phyloP scores from a whole-genome alignment of 306 rosid genomes.

The Lathyrus tuberosus region DNA sequence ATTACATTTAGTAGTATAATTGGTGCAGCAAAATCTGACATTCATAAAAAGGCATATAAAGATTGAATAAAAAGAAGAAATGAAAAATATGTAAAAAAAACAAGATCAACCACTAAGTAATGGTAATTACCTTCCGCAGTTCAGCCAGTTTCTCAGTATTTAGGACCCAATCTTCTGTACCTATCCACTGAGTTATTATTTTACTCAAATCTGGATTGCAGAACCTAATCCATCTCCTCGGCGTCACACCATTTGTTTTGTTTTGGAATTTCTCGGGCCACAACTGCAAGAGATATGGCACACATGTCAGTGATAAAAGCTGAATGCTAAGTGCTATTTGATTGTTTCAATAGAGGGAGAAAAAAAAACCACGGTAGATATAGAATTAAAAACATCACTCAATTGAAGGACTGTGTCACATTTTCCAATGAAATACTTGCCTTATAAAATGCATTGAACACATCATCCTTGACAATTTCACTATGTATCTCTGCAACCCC shows the following conservation, averaged over 20 bases:
- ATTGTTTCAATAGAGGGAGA: not conserved
- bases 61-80: not conserved
- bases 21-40: constrained; percentile 12
- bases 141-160: constrained; percentile 79
- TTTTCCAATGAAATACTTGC: constrained; percentile 44
- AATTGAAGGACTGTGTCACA: constrained; percentile 34
- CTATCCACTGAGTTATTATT: constrained; percentile 73
- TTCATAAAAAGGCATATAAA: constrained; percentile 1
- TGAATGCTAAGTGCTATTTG: constrained; percentile 23
- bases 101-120: constrained; percentile 32
- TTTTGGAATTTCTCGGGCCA: constrained; percentile 98
- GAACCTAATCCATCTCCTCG: constrained; percentile 96
- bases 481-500: constrained; percentile 99
- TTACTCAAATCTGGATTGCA: constrained; percentile 87
- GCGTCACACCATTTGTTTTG: constrained; percentile 98
- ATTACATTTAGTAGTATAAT: constrained; percentile 25
- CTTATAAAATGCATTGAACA: constrained; percentile 86
- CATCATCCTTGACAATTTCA: constrained; percentile 92
- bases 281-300: constrained; percentile 59
- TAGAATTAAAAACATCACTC: constrained; percentile 21
- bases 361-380: not conserved
- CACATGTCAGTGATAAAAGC: constrained; percentile 33
- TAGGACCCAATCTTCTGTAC: constrained; percentile 92
- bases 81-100: constrained; percentile 7
- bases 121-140: constrained; percentile 63